A percentile compares a stretch with the other conserved stretches of the same genome.
These are phyloP conservation scores for Thalassia testudinum DNA, from an alignment of 116 monocot genomes.

Conservation along the genomic window DNA sequence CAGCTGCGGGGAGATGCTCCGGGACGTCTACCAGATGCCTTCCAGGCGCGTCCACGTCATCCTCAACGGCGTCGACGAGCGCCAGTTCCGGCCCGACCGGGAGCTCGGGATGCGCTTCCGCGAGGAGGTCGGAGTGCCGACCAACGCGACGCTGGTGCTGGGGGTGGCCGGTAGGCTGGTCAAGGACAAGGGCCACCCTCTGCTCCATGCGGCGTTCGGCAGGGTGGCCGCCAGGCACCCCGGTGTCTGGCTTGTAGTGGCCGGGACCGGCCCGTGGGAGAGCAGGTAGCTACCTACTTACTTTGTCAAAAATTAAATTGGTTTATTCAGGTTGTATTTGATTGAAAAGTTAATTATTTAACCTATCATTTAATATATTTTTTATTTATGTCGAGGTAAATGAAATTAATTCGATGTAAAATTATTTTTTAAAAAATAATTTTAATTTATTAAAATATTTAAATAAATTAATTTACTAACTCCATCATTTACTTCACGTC, in stretches of 20 bases:
- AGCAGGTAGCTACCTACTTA: no score
- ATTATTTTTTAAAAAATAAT: no score
- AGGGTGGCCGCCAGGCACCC: constrained; percentile 20
- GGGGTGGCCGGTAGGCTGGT: constrained; percentile 88
- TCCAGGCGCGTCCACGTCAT: constrained; percentile 67
- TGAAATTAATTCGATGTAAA: no score
- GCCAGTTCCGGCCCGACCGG: constrained; percentile 43
- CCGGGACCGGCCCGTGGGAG: constrained; percentile 85
- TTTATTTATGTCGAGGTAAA: no score
- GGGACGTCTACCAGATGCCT: constrained; percentile 91
- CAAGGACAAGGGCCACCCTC: constrained; percentile 87
- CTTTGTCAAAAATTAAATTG: no score
- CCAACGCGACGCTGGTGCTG: constrained; percentile 37
- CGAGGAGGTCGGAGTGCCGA: constrained; percentile 39
- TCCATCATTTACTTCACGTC: no score
- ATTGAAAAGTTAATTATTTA: no score
- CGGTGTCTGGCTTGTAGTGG: constrained; percentile 55
- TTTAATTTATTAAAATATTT: no score
- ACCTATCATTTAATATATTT: no score
- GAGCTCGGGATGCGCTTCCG: constrained; percentile 33
- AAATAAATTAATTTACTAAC: no score
- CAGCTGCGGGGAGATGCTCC: constrained; percentile 71
- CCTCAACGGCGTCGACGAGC: constrained; percentile 81
- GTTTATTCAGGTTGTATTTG: no score
- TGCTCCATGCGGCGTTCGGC: constrained; percentile 70